A percentile compares a stretch with the other conserved stretches of the same genome.
phyloP scores from a whole-genome alignment of 768 basidiomycete species.

The Boletales sp. region DNA sequence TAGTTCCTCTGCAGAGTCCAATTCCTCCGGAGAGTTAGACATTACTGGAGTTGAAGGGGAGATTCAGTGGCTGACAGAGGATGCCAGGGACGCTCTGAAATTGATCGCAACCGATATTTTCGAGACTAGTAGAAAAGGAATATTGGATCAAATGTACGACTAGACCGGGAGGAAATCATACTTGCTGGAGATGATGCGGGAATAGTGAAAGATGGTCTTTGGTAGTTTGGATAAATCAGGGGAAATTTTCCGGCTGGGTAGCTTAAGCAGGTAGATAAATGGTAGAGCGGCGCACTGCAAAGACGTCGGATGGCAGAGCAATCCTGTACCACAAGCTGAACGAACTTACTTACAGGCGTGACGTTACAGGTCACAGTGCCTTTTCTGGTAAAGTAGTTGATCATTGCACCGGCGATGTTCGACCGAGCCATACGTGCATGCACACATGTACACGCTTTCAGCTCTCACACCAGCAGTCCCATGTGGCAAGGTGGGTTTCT shows the following conservation, averaged over 20 bases:
- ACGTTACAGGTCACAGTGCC: conserved; percentile 34
- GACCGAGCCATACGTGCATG: not conserved
- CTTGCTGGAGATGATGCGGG: conserved; percentile 13
- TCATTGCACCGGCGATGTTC: conserved; percentile 24
- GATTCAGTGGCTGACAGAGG: conserved; percentile 13
- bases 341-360: conserved; percentile 37
- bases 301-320: conserved; percentile 24
- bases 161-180: conserved; percentile 6
- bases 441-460: no score
- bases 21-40: conserved; percentile 37
- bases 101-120: conserved; percentile 5
- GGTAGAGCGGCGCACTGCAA: conserved; percentile 8
- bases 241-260: conserved; percentile 4
- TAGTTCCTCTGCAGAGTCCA: conserved; percentile 36
- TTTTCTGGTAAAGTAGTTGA: conserved; percentile 31
- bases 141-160: conserved; percentile 5
- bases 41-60: conserved; percentile 17
- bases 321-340: conserved; percentile 24
- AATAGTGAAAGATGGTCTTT: conserved; percentile 7
- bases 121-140: conserved; percentile 6
- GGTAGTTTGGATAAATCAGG: conserved; percentile 11
- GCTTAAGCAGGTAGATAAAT: conserved; percentile 6
- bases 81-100: conserved; percentile 10
- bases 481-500: no score
- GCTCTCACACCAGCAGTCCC: no score